These are phyloP conservation scores for Alternaria arbusti DNA, from an alignment of 2,329 filamentous ascomycete species.

Conservation along the genomic window DNA sequence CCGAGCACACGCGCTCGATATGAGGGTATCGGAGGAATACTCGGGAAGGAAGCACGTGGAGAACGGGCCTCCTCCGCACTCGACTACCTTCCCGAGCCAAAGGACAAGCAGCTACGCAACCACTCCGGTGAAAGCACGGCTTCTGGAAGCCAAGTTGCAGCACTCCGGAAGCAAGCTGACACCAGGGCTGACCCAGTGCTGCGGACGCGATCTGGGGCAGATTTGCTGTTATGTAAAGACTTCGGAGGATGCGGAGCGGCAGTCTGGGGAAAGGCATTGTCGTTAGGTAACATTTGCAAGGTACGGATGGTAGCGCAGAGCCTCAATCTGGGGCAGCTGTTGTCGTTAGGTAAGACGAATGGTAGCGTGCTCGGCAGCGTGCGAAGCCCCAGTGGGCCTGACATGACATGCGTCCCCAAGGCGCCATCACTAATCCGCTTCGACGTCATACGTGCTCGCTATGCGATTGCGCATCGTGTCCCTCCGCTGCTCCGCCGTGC, in stretches of 20 bases:
- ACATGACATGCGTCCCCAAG: not conserved
- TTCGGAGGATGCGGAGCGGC: not conserved
- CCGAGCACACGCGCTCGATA: not conserved
- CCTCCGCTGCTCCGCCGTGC: slow-evolving; percentile 58
- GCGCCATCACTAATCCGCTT: slow-evolving; percentile 20
- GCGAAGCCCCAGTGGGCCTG: not conserved
- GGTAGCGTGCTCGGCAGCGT: slow-evolving; percentile 4
- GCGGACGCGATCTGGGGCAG: slow-evolving; percentile 8
- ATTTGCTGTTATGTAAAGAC: slow-evolving; percentile 8
- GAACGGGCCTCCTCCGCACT: not conserved
- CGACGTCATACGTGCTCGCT: slow-evolving; percentile 50
- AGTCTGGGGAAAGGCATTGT: slow-evolving; percentile 3
- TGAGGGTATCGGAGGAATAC: not conserved
- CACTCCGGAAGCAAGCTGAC: not conserved
- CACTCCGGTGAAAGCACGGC: not conserved
- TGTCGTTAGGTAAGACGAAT: slow-evolving; percentile 8
- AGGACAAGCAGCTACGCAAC: not conserved
- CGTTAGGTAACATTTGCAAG: slow-evolving; percentile 6
- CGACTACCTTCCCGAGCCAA: not conserved
- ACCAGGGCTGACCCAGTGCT: slow-evolving; percentile 7
- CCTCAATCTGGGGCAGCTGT: slow-evolving; percentile 4
- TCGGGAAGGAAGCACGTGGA: not conserved
- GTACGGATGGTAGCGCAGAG: slow-evolving; percentile 1
- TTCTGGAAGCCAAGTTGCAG: slow-evolving; percentile 1
- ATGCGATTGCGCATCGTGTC: slow-evolving; percentile 62